Base-by-base conservation (phyloP, 768 basidiomycete species). In the Podaxis rugospora region DNA sequence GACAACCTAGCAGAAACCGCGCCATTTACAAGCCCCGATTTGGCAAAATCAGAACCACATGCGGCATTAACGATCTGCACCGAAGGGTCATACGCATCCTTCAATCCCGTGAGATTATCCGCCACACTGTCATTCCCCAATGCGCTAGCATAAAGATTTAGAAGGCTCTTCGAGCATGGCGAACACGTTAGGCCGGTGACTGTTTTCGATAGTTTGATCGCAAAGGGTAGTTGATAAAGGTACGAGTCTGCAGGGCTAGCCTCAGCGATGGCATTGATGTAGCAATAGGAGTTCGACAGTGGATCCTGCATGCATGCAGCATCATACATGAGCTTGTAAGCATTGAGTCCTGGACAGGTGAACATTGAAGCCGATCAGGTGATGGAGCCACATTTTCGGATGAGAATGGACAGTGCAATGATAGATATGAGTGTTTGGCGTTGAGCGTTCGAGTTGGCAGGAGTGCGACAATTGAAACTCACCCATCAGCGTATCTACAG, bases 171-270 rank as follows among this genome's bases (percentile, higher is more conserved):
- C 21, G 83, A 83, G 71, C 92, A 93, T 4, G 78, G 61, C 2
- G 84, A 87, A 69, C 92, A 93, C 14, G 83, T 78, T 16, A 80
- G 81, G 51, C 57, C 39, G 16, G 66, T 71, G 14, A 81, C 76
- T 21, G 72, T 72, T 59, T 78, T 75, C 4, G 87, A 85, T 1
- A 91, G 73, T 10, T 66, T 58, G 23, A 77, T 72, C 11, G 87
- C 90, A 10, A 87, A 79, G 2, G 87, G 86, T 10, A 93, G 78
- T 37, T 76, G 71, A 75, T 90, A 94, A 70, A 85, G 83, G 76
- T 86, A 91, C n/a, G 85, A 70, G 68, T 90, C 89, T 21, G 85
- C 80, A 0, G 88, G 83, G 60, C 85, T 83, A 2, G 77, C 35
- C 62, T 77, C 77, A 36, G 74, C 76, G 21, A 83, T 80, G 13